Evolutionary conservation across 73 alveolate species (phyloP).

Genomic region (Paramecium pentaurelia): DNA sequence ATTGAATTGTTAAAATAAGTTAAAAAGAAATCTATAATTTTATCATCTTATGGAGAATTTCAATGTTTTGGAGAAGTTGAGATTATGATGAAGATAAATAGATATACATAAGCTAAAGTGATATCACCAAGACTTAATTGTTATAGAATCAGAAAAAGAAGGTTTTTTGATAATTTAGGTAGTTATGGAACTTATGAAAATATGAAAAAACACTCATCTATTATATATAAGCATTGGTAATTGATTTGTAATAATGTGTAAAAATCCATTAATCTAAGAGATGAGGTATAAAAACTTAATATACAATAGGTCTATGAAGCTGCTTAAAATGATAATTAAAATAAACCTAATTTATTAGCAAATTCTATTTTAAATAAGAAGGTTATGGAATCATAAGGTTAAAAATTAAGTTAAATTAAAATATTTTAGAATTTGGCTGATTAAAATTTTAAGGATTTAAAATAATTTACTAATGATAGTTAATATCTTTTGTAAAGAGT

Average conservation of each 20-base stretch:
- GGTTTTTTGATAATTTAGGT: conserved; percentile 15
- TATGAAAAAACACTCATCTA: not conserved
- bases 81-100: conserved; percentile 7
- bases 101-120: conserved; percentile 14
- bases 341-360: not conserved
- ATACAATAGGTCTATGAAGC: not conserved
- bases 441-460: not conserved
- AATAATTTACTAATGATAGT: not conserved
- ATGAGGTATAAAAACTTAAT: not conserved
- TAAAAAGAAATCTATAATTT: not conserved
- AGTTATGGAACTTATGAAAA: not conserved
- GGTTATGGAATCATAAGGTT: not conserved
- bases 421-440: not conserved
- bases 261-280: not conserved
- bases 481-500: not conserved
- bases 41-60: conserved; percentile 35
- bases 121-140: not conserved
- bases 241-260: not conserved
- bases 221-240: conserved; percentile 33
- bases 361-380: not conserved
- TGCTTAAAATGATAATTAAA: not conserved
- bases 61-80: conserved; percentile 3
- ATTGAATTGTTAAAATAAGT: not conserved
- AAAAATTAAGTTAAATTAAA: not conserved
- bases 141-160: conserved; percentile 3